Evolutionary conservation across 1,139 yeast species (phyloP).

Genomic region (Cylindricascospora bacillispora): DNA sequence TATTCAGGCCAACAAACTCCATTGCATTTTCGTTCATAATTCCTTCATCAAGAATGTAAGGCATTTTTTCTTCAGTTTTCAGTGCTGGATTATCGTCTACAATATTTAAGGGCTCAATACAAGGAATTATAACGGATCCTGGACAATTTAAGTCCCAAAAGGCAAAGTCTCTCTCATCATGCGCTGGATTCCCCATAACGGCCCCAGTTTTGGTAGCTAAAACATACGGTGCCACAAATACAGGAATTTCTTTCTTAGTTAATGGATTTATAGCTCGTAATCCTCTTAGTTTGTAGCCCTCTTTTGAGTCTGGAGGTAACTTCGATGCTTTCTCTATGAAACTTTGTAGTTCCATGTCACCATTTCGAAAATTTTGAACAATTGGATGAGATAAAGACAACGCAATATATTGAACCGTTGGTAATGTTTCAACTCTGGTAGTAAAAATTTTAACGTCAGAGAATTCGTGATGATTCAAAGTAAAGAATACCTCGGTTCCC

Average conservation of each 20-base stretch:
- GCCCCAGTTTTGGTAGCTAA: constrained; percentile 67
- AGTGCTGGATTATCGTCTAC: background rate
- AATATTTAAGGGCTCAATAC: too few species aligned
- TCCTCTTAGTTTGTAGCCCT: constrained; percentile 42
- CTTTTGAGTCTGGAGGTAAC: constrained; percentile 41
- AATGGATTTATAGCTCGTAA: constrained; percentile 53
- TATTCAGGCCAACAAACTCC: constrained; percentile 36
- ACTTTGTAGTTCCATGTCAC: constrained; percentile 30
- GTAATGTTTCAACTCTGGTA: constrained; percentile 80
- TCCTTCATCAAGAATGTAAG: constrained; percentile 43
- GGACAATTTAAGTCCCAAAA: constrained; percentile 66
- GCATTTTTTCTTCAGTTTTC: constrained; percentile 18
- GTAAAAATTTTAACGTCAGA: constrained; percentile 41
- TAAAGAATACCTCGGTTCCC: constrained; percentile 60
- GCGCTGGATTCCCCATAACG: constrained; percentile 97
- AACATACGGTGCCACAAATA: constrained; percentile 86
- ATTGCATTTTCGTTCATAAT: constrained; percentile 39
- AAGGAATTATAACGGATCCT: too few species aligned
- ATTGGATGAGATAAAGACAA: constrained; percentile 61
- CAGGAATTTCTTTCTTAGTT: constrained; percentile 40
- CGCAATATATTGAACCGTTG: constrained; percentile 73
- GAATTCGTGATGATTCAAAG: constrained; percentile 8
- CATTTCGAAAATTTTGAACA: constrained; percentile 28
- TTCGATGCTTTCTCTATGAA: constrained; percentile 34
- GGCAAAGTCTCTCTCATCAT: constrained; percentile 68